These are phyloP conservation scores for Pythium volutum DNA, from an alignment of 352 stramenopile species.

Conservation along the genomic window DNA sequence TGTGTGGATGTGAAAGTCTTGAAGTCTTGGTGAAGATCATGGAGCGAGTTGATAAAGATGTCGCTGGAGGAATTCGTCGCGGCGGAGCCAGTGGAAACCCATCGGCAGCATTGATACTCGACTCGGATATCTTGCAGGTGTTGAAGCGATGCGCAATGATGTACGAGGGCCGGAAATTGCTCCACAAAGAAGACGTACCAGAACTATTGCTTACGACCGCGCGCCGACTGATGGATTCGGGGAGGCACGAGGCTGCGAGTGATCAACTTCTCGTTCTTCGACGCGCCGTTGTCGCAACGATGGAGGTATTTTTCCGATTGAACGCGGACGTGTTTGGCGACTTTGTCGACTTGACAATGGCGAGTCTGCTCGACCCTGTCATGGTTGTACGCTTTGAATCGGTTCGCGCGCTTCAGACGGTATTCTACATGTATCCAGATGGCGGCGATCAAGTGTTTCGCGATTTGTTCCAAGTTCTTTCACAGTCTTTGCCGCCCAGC, in stretches of 20 bases:
- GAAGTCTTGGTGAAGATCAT: slow-evolving; percentile 54
- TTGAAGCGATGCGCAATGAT: slow-evolving; percentile 45
- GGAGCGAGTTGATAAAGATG: slow-evolving; percentile 47
- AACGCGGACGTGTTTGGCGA: slow-evolving; percentile 42
- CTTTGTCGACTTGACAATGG: slow-evolving; percentile 53
- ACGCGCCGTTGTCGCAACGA: slow-evolving; percentile 38
- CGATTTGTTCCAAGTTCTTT: slow-evolving; percentile 44
- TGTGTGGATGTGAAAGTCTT: slow-evolving; percentile 53
- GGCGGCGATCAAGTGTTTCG: slow-evolving; percentile 51
- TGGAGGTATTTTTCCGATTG: slow-evolving; percentile 73
- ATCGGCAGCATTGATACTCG: slow-evolving; percentile 40
- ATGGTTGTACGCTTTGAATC: slow-evolving; percentile 51
- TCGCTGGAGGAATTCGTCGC: slow-evolving; percentile 26
- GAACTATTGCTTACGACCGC: slow-evolving; percentile 40
- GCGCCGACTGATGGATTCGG: slow-evolving; percentile 33
- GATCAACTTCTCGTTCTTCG: slow-evolving; percentile 31
- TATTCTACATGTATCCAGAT: slow-evolving; percentile 84
- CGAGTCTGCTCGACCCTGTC: slow-evolving; percentile 48
- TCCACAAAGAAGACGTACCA: slow-evolving; percentile 53
- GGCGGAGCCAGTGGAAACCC: slow-evolving; percentile 11
- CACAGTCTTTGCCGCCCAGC: slow-evolving; percentile 25
- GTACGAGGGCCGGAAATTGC: slow-evolving; percentile 51
- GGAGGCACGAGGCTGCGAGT: slow-evolving; percentile 17
- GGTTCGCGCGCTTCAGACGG: slow-evolving; percentile 48
- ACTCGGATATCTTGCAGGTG: slow-evolving; percentile 46